Base-by-base conservation (phyloP, 305 asterid species). In the Vinca major region DNA sequence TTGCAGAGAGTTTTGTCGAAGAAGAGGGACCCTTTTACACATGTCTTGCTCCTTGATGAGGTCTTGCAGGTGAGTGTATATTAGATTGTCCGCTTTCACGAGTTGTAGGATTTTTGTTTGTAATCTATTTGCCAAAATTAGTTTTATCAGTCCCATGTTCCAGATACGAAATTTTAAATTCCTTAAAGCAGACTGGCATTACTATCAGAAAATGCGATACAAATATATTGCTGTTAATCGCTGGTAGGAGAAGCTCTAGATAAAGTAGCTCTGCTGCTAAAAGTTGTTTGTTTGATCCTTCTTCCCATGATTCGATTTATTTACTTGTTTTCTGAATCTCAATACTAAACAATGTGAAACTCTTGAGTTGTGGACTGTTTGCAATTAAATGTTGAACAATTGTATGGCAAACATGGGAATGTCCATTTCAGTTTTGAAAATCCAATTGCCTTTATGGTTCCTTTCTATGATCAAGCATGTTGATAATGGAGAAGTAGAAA, bases 21-120 rank as follows among this genome's bases (percentile, higher is more conserved):
- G 92, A 92, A 92, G 82, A 79, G 93, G 72, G 98, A 92, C 75
- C 98, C 96, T 5, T 92, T 92, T 76, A 88, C 96, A 1, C 98
- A 89, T 77, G 95, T 88, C 69, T 77, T 92, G 63, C 80, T 92
- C 82, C 87, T 92, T 19, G 98, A 92, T 68, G 96, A 89, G 80
- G 95, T 89, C 74, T 88, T 89, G 86, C 86, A 86, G 95, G 98
- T 88, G 41, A 66, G 83, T 73, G 66, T 26, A 16, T 9, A 13
- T 0, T 5, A 43, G 12, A 60, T 14, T 60, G 13, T 19, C 48
- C 39, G 48, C 48, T 50, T 41, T 19, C 53, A 48, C 54, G 54
- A n/a, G 44, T 45, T 71, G n/a, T 2, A 0, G 17, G 57, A 39
- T 14, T 9, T 44, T 43, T 20, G 43, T 55, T n/a, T 53, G 51